Evolutionary conservation across 805 yeast genomes (phyloP).

Genomic region (Suhomyces sp.): DNA sequence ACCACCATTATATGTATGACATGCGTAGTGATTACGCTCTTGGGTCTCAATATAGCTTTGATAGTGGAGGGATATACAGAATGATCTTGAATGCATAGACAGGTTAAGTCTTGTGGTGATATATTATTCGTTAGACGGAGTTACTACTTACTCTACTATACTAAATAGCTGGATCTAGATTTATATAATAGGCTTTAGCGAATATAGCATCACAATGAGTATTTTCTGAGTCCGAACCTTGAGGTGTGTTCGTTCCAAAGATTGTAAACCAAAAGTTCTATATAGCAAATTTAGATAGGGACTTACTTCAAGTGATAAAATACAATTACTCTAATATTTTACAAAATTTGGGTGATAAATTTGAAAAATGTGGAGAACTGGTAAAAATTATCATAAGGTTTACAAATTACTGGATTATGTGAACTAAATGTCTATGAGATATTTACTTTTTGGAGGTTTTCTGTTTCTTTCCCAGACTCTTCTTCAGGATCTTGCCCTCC

Average conservation of each 20-base stretch:
- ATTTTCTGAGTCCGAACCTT: neutral
- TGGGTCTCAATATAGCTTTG: conserved; percentile 30
- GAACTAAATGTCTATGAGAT: neutral
- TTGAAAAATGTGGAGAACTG: neutral
- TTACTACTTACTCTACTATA: neutral
- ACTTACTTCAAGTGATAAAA: no score
- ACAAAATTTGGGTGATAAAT: neutral
- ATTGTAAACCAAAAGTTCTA: no score
- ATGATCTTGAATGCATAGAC: neutral
- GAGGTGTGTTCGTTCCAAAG: neutral
- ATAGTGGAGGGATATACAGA: conserved; percentile 12
- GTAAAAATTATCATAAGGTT: no score
- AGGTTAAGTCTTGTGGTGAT: neutral
- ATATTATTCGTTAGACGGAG: neutral
- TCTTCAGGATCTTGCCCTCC: neutral
- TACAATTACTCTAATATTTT: no score
- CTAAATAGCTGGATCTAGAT: neutral
- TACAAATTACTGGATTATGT: neutral
- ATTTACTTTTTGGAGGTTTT: conserved; percentile 1
- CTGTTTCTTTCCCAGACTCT: neutral
- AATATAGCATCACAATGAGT: neutral
- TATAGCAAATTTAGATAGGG: no score
- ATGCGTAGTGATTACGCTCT: conserved; percentile 31
- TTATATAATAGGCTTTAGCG: no score
- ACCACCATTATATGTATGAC: conserved; percentile 32